Evolutionary conservation across 805 yeast species (phyloP).

Genomic region (Metschnikowia henanensis): DNA sequence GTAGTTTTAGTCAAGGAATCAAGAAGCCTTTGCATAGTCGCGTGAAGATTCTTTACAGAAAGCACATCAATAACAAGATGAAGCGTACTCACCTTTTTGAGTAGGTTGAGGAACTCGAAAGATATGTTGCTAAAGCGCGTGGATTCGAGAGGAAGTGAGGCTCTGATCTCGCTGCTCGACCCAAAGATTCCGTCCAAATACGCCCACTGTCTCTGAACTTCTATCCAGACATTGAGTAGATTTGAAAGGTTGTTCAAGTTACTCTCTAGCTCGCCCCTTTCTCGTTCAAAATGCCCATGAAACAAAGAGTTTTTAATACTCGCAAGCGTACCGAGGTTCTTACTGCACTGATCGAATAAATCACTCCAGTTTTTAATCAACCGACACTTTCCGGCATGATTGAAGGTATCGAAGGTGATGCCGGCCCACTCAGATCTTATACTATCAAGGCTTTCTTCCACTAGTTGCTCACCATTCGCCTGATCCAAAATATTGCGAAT

Average conservation of each 20-base stretch:
- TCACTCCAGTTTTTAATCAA: slow-evolving; percentile 69
- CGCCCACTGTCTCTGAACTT: slow-evolving; percentile 86
- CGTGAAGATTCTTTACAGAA: slow-evolving; percentile 47
- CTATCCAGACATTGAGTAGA: slow-evolving; percentile 71
- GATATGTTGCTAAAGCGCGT: slow-evolving; percentile 63
- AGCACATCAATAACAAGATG: slow-evolving; percentile 56
- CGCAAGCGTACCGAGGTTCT: slow-evolving; percentile 58
- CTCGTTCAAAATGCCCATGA: slow-evolving; percentile 59
- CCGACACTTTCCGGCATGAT: slow-evolving; percentile 49
- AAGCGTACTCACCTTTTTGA: slow-evolving; percentile 49
- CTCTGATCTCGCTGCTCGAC: slow-evolving; percentile 51
- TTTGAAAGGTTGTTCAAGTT: slow-evolving; percentile 51
- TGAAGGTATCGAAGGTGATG: slow-evolving; percentile 51
- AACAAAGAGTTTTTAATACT: slow-evolving; percentile 74
- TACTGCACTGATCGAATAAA: slow-evolving; percentile 56
- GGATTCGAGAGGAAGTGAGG: slow-evolving; percentile 68
- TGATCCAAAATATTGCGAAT: slow-evolving; percentile 52
- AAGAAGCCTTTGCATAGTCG: slow-evolving; percentile 47
- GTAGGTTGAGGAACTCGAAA: slow-evolving; percentile 54
- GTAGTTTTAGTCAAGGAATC: slow-evolving; percentile 59
- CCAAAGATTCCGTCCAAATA: slow-evolving; percentile 80
- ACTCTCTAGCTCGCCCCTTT: slow-evolving; percentile 53
- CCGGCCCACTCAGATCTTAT: slow-evolving; percentile 59
- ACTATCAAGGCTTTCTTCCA: slow-evolving; percentile 55
- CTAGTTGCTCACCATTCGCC: slow-evolving; percentile 71